Evolutionary conservation across 2,329 filamentous ascomycete genomes (phyloP).

Genomic region (Epichloe aotearoae): DNA sequence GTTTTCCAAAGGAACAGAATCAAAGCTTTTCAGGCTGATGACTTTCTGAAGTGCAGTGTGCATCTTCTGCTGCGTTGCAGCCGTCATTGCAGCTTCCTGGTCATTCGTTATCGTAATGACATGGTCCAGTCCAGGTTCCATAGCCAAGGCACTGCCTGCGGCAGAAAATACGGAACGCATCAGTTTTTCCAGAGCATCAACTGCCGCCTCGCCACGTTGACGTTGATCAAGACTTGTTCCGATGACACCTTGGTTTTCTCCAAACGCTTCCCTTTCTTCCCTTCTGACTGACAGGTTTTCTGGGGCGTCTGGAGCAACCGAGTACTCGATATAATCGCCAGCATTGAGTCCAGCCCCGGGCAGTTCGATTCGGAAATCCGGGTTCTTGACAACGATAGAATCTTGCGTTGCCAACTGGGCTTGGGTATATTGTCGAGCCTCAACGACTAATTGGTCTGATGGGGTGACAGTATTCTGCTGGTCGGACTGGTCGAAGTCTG

Average conservation of each 20-base stretch:
- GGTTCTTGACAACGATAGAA: constrained; percentile 7
- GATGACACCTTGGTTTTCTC: constrained; percentile 42
- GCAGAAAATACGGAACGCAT: constrained; percentile 63
- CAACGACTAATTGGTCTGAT: constrained; percentile 8
- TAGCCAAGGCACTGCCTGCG: constrained; percentile 52
- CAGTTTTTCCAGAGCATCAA: constrained; percentile 56
- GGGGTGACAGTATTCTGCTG: constrained; percentile 3
- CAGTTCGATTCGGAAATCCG: constrained; percentile 35
- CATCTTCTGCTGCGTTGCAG: constrained; percentile 53
- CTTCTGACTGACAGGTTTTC: constrained; percentile 38
- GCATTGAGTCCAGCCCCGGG: constrained; percentile 30
- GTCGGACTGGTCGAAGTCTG: constrained; percentile 10
- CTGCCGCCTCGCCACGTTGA: constrained; percentile 63
- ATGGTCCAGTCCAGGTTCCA: constrained; percentile 42
- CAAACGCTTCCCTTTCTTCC: constrained; percentile 34
- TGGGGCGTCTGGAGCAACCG: constrained; percentile 33
- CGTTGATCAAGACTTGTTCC: constrained; percentile 62
- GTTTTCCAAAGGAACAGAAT: constrained; percentile 60
- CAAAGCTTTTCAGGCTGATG: constrained; percentile 53
- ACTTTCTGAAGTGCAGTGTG: constrained; percentile 64
- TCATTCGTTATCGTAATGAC: constrained; percentile 41
- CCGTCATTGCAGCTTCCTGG: constrained; percentile 52
- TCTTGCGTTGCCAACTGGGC: not conserved
- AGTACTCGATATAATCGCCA: constrained; percentile 38
- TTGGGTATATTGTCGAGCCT: constrained; percentile 7